Percentiles rank a stretch among this genome's conserved stretches.
Conservation (phyloP, 176 grass and related monocot genomes). For the Zea mays region Zm-B73-REFERENCE-NAM-5.0 NC_050104.1:142639501-142640000, state of each 20-base stretch:
- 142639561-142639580: slow-evolving; percentile 17
- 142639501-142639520: slow-evolving; percentile 3
- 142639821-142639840: slow-evolving; percentile 9
- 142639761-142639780: not conserved
- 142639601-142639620: not conserved
- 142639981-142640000: slow-evolving; percentile 80
- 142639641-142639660: slow-evolving; percentile 1
- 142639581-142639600: slow-evolving; percentile 10
- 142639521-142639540: slow-evolving; percentile 6
- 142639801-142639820: slow-evolving; percentile 25
- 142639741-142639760: slow-evolving; percentile 3
- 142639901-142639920: slow-evolving; percentile 28
- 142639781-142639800: not conserved
- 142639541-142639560: slow-evolving; percentile 5
- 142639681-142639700: slow-evolving; percentile 25
- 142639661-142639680: not conserved
- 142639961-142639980: slow-evolving; percentile 60
- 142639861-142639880: slow-evolving; percentile 7
- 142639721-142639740: slow-evolving; percentile 2
- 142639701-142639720: not conserved
- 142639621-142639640: slow-evolving; percentile 6
- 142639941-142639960: slow-evolving; percentile 55
- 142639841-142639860: not conserved
- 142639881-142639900: not conserved
- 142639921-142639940: slow-evolving; percentile 65